phyloP scores from a whole-genome alignment of 78 protist species.

The Fonticula alba region DNA sequence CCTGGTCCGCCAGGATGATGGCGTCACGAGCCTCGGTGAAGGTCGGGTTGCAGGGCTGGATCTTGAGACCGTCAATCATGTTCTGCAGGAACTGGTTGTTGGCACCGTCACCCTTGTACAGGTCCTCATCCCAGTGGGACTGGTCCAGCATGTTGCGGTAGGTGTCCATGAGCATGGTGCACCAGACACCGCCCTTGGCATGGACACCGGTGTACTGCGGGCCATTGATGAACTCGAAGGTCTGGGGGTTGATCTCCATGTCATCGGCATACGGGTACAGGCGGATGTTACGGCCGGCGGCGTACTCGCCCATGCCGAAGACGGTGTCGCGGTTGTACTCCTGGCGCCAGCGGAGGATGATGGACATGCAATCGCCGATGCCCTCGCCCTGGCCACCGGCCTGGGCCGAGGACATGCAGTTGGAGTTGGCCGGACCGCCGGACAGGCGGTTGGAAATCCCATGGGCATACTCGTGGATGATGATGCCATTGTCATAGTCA shows the following conservation, averaged over 20 bases:
- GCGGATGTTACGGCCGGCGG: not conserved
- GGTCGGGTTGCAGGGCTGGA: slow-evolving; percentile 12
- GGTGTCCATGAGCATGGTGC: not conserved
- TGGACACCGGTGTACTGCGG: slow-evolving; percentile 8
- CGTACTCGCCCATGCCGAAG: slow-evolving; percentile 9
- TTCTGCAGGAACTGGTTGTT: not conserved
- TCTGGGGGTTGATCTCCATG: slow-evolving; percentile 7
- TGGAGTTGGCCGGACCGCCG: slow-evolving; percentile 5
- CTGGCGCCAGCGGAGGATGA: not conserved
- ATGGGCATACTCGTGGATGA: slow-evolving; percentile 6
- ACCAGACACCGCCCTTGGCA: slow-evolving; percentile 11
- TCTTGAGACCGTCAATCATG: slow-evolving; percentile 7
- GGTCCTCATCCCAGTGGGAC: not conserved
- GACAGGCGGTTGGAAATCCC: slow-evolving; percentile 11
- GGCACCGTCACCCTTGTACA: not conserved
- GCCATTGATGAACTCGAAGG: not conserved
- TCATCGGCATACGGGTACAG: slow-evolving; percentile 2
- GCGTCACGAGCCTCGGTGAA: slow-evolving; percentile 6
- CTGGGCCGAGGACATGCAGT: not conserved
- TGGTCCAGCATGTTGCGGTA: not conserved
- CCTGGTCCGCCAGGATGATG: not conserved
- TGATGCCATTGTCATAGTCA: not conserved
- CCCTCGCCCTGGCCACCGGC: slow-evolving; percentile 10
- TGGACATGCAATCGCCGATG: not conserved
- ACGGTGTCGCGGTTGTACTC: not conserved